phyloP scores from a whole-genome alignment of 305 asterid species.

The Solanum aculeatissimum region DNA sequence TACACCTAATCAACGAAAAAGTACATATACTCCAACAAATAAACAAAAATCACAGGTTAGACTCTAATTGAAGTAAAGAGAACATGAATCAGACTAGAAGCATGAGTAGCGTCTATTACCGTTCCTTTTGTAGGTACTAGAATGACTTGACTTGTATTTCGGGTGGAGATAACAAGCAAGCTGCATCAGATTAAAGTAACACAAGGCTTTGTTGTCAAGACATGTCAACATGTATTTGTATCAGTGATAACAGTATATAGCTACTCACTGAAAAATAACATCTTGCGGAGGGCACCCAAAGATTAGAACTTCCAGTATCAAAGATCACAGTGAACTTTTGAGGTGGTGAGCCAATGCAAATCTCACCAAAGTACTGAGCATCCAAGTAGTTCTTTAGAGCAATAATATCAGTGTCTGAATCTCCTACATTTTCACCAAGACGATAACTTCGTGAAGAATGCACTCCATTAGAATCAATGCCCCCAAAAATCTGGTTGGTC shows the following conservation, averaged over 20 bases:
- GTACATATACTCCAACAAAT: neutral
- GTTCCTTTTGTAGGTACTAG: constrained; percentile 62
- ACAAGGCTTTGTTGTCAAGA: neutral
- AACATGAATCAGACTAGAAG: neutral
- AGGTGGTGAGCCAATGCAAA: constrained; percentile 73
- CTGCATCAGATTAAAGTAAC: constrained; percentile 27
- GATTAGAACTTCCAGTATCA: constrained; percentile 91
- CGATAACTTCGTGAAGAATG: constrained; percentile 18
- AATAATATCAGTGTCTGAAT: constrained; percentile 48
- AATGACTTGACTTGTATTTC: constrained; percentile 63
- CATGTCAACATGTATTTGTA: neutral
- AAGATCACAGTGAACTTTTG: constrained; percentile 87
- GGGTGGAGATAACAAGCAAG: constrained; percentile 73
- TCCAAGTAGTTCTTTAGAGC: constrained; percentile 72
- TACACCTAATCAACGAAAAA: neutral
- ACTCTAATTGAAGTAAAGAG: neutral
- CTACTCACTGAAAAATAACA: constrained; percentile 80
- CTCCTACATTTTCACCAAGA: constrained; percentile 18
- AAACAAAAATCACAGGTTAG: neutral
- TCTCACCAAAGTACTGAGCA: constrained; percentile 92
- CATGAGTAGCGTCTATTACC: constrained; percentile 23
- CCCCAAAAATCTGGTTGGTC: constrained; percentile 29
- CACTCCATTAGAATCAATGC: constrained; percentile 21
- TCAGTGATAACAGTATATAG: neutral
- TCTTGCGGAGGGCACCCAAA: constrained; percentile 83